phyloP scores from a whole-genome alignment of 345 rosid species.

The Pistacia atlantica region DNA sequence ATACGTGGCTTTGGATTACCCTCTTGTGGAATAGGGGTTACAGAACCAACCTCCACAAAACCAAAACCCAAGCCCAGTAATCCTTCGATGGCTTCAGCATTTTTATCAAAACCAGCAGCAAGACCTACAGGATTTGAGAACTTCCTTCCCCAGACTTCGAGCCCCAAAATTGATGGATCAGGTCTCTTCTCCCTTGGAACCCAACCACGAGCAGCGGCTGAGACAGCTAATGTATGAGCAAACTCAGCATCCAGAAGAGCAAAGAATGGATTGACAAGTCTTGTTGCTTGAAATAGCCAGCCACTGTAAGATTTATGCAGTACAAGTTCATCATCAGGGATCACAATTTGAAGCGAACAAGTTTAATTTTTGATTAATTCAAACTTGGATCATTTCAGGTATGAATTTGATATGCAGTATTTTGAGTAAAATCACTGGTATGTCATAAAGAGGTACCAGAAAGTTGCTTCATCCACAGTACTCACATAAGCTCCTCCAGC shows the following conservation, averaged over 20 bases:
- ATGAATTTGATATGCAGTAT: neutral
- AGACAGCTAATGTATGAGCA: slow-evolving; percentile 85
- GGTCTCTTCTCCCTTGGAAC: slow-evolving; percentile 95
- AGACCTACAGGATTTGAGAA: slow-evolving; percentile 96
- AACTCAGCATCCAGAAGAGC: slow-evolving; percentile 94
- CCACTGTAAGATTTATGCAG: slow-evolving; percentile 55
- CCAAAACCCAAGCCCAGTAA: slow-evolving; percentile 91
- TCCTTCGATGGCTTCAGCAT: slow-evolving; percentile 96
- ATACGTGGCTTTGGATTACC: slow-evolving; percentile 94
- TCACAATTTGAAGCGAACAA: slow-evolving; percentile 2
- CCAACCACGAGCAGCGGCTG: slow-evolving; percentile 97
- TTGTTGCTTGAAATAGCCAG: slow-evolving; percentile 92
- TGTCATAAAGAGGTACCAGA: slow-evolving; percentile 63
- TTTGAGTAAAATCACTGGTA: slow-evolving; percentile 2
- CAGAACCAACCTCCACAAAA: slow-evolving; percentile 97
- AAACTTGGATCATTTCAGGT: neutral
- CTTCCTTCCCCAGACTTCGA: slow-evolving; percentile 96
- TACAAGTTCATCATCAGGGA: slow-evolving; percentile 8
- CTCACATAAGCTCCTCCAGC: slow-evolving; percentile 96
- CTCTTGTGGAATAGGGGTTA: slow-evolving; percentile 94
- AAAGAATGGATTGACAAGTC: slow-evolving; percentile 90
- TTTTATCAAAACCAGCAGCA: slow-evolving; percentile 99
- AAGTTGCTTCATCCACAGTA: slow-evolving; percentile 96
- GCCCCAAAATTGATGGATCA: slow-evolving; percentile 72
- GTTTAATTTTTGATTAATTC: neutral